Evolutionary conservation across 2,329 filamentous ascomycete genomes (phyloP).

Genomic region (Alternaria gansuensis): DNA sequence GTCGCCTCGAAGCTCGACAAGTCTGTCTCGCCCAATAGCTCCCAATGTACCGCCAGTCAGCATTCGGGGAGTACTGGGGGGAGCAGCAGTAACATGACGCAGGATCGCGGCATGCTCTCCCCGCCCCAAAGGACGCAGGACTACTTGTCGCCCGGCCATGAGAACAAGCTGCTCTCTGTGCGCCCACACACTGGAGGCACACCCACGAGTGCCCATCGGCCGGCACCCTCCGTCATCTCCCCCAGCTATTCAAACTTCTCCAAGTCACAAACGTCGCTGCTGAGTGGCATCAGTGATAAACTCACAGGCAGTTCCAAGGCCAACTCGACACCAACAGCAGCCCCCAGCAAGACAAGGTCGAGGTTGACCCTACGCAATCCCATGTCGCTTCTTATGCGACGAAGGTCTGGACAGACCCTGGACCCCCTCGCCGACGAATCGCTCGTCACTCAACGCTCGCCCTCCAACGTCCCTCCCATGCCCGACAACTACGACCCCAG

Average conservation of each 20-base stretch:
- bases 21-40: slow-evolving; percentile 23
- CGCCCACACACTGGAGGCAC: slow-evolving; percentile 30
- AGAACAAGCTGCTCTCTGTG: slow-evolving; percentile 31
- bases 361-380: slow-evolving; percentile 67
- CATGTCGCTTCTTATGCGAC: slow-evolving; percentile 66
- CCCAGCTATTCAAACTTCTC: slow-evolving; percentile 42
- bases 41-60: slow-evolving; percentile 26
- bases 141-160: slow-evolving; percentile 34
- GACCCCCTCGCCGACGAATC: slow-evolving; percentile 60
- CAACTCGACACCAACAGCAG: slow-evolving; percentile 29
- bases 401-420: slow-evolving; percentile 63
- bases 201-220: slow-evolving; percentile 46
- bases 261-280: slow-evolving; percentile 47
- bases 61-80: slow-evolving; percentile 20
- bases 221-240: slow-evolving; percentile 37
- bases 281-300: slow-evolving; percentile 46
- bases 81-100: slow-evolving; percentile 15
- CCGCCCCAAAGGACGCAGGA: slow-evolving; percentile 30
- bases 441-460: slow-evolving; percentile 59
- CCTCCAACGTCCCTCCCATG: slow-evolving; percentile 57
- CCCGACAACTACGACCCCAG: slow-evolving; percentile 70
- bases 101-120: slow-evolving; percentile 32
- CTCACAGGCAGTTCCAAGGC: slow-evolving; percentile 36
- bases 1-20: slow-evolving; percentile 48
- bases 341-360: slow-evolving; percentile 55